Evolutionary conservation across 1,284 basidiomycete genomes (phyloP).

Genomic region (Erythrobasidium hasegawianum): DNA sequence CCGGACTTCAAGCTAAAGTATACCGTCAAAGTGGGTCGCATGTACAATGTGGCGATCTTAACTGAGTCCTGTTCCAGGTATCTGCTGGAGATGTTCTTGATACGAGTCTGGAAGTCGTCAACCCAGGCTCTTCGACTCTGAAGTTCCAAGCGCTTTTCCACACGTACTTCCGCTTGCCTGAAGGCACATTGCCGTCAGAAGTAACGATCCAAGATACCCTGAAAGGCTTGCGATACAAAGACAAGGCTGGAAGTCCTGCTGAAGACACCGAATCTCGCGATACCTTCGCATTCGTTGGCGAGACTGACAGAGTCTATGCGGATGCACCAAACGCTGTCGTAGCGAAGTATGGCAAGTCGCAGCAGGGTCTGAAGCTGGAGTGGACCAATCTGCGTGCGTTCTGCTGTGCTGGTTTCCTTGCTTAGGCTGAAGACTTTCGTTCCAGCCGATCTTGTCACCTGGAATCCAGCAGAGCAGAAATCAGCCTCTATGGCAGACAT

Average conservation of each 20-base stretch:
- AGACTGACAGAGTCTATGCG: slow-evolving; percentile 46
- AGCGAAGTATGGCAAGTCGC: slow-evolving; percentile 31
- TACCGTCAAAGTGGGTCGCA: slow-evolving; percentile 42
- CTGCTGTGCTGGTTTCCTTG: not conserved
- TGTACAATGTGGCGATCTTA: too few relatives aligned
- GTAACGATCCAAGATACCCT: slow-evolving; percentile 38
- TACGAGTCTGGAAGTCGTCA: slow-evolving; percentile 37
- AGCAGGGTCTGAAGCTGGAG: slow-evolving; percentile 39
- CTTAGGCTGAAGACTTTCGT: not conserved
- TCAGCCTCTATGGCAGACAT: slow-evolving; percentile 48
- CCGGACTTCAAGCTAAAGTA: slow-evolving; percentile 44
- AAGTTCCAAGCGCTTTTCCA: slow-evolving; percentile 51
- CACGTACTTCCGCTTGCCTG: slow-evolving; percentile 48
- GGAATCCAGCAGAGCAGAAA: slow-evolving; percentile 50
- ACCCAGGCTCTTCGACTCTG: slow-evolving; percentile 37
- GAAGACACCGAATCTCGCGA: slow-evolving; percentile 34
- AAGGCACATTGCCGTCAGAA: slow-evolving; percentile 36
- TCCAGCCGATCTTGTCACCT: slow-evolving; percentile 43
- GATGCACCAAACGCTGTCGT: slow-evolving; percentile 37
- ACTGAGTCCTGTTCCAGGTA: not conserved
- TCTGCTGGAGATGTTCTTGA: slow-evolving; percentile 32
- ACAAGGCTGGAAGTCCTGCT: slow-evolving; percentile 40
- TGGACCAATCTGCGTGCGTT: slow-evolving; percentile 37
- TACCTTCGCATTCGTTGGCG: slow-evolving; percentile 41
- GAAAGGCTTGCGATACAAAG: slow-evolving; percentile 40